Evolutionary conservation across 345 rosid species (phyloP), one percentile per base, ranked within the genome.

Genomic region (Dipteronia sinensis): DNA sequence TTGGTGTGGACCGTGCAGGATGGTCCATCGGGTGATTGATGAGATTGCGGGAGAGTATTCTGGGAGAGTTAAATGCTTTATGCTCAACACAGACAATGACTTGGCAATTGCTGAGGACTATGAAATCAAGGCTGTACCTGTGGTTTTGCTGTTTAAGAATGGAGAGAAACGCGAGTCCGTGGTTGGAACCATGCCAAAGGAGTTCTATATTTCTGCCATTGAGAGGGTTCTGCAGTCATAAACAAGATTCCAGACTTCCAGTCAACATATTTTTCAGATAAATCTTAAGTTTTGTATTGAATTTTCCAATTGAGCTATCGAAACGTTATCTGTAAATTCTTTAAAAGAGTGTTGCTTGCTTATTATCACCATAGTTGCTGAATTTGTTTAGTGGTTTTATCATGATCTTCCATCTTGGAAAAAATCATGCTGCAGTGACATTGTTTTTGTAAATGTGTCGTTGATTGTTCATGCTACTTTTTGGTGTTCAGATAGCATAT

Each of bases 171-270:
- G 78, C 17, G 98, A 93, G 79, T 77, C 94, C 0, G 86, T 95
- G 69, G 87, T 91, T 10, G 99, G 98, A 66, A 95, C 99, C 82
- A 93, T 95, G 99, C 99, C 97, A 0, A 95, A 93, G 89, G 94
- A 93, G 31, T 95, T 89, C 83, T 95, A 95, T 62, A 77, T 91
- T 69, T 87, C 97, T 72, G 98, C 99, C 23, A 92, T 95, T 47
- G 94, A 95, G 83, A 95, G 98, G 83, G 92, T 93, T 47, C 79
- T 95, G 85, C 80, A 83, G 67, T 82, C 84, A 8, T 90, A 83
- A 89, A 79, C 79, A 67, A 23, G 34, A 58, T 42, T 47, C 3
- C 16, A 7, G 22, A 76, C 29, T 55, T 77, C 15, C 34, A 22
- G 55, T 7, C 10, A 59, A 61, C 11, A 15, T 73, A 12, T 7